Evolutionary conservation across 371 early-diverging fungal genomes (phyloP).

Genomic region (Mucor mucedo): DNA sequence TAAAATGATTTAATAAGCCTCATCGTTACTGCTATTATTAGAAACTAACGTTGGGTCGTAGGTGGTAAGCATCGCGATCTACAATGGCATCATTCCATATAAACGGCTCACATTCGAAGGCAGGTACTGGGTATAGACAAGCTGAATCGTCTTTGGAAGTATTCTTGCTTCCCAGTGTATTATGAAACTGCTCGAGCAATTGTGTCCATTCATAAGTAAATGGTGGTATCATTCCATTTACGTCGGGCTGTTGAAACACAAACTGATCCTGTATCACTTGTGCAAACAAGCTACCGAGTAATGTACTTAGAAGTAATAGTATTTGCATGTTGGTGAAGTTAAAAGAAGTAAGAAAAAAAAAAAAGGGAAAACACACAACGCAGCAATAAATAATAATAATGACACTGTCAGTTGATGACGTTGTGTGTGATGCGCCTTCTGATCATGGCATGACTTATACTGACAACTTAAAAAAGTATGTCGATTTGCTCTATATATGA

Average conservation of each 20-base stretch:
- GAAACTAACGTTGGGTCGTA: conserved; percentile 53
- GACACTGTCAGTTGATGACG: too few species aligned
- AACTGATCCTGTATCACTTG: background rate
- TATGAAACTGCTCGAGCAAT: conserved; percentile 53
- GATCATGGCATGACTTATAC: too few species aligned
- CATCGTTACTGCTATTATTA: background rate
- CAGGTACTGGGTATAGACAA: conserved; percentile 48
- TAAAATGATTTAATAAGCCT: background rate
- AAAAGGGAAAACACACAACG: too few species aligned
- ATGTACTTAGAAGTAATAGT: too few species aligned
- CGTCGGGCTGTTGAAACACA: background rate
- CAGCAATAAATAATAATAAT: too few species aligned
- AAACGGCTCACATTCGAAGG: conserved; percentile 55
- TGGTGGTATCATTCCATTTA: conserved; percentile 21
- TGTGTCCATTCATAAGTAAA: conserved; percentile 56
- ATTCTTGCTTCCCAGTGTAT: conserved; percentile 41
- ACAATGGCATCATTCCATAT: conserved; percentile 45
- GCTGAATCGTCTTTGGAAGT: conserved; percentile 26
- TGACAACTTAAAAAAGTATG: too few species aligned
- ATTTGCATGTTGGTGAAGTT: too few species aligned
- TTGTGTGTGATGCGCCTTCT: too few species aligned
- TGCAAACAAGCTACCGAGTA: background rate
- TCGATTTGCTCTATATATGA: too few species aligned
- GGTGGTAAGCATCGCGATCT: conserved; percentile 53
- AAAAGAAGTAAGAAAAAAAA: too few species aligned